A percentile compares a stretch with the other conserved stretches of the same genome.
These are phyloP conservation scores for Quercus ilex DNA, from an alignment of 306 rosid species.

Conservation along the genomic window DNA sequence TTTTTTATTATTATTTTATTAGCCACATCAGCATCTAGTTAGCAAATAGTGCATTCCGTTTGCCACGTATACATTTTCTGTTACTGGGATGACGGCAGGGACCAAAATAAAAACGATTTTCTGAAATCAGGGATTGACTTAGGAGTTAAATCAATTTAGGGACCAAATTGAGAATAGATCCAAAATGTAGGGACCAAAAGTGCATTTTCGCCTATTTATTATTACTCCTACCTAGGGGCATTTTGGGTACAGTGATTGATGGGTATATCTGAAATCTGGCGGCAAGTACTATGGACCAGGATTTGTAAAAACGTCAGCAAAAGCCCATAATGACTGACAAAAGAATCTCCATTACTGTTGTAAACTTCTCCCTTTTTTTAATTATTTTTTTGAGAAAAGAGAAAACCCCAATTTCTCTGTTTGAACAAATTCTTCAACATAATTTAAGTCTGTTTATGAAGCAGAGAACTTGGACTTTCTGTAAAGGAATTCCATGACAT, in stretches of 20 bases:
- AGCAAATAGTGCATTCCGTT: too few relatives aligned
- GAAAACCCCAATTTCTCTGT: conserved; percentile 52
- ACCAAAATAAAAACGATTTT: too few relatives aligned
- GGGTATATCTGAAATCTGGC: conserved; percentile 33
- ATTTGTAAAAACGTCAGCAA: conserved; percentile 59
- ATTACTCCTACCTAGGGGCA: conserved; percentile 20
- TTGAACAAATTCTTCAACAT: conserved; percentile 48
- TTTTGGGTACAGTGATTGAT: conserved; percentile 36
- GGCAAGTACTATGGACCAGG: conserved; percentile 51
- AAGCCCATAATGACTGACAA: conserved; percentile 39
- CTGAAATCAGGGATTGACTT: too few relatives aligned
- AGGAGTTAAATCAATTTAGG: too few relatives aligned
- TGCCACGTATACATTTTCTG: too few relatives aligned
- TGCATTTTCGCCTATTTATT: too few relatives aligned
- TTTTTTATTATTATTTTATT: too few relatives aligned
- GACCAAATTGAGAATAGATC: too few relatives aligned
- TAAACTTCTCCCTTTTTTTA: conserved; percentile 33
- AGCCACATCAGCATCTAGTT: too few relatives aligned
- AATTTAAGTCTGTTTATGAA: conserved; percentile 45
- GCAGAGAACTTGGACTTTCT: conserved; percentile 60
- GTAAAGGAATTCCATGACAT: conserved; percentile 27
- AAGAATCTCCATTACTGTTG: conserved; percentile 55
- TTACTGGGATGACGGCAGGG: too few relatives aligned
- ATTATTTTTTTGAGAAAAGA: conserved; percentile 22
- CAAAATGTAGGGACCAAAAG: too few relatives aligned